phyloP scores from a whole-genome alignment of 306 rosid species.

The Echinosophora koreensis region DNA sequence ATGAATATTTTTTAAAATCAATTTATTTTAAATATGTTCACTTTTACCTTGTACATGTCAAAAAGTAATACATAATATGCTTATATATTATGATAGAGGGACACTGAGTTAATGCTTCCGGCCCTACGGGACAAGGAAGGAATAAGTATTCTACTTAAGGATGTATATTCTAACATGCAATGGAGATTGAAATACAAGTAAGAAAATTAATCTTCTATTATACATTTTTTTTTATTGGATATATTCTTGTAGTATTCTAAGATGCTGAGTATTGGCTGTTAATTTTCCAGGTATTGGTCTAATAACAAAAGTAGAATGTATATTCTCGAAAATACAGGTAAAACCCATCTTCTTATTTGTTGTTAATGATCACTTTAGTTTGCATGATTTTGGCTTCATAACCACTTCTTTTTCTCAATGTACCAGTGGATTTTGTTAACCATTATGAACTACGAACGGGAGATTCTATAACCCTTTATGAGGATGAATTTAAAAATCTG shows the following conservation, averaged over 20 bases:
- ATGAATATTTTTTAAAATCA: background rate
- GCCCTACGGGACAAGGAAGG: conserved; percentile 57
- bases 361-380: background rate
- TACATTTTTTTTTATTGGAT: background rate
- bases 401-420: conserved; percentile 13
- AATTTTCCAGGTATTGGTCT: conserved; percentile 63
- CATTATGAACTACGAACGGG: conserved; percentile 57
- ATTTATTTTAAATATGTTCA: background rate
- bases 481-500: conserved; percentile 60
- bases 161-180: conserved; percentile 48
- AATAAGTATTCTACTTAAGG: conserved; percentile 53
- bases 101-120: conserved; percentile 70
- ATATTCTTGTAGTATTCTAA: background rate
- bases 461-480: conserved; percentile 62
- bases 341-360: background rate
- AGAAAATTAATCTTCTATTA: background rate
- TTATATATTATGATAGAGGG: conserved; percentile 52
- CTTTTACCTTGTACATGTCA: background rate
- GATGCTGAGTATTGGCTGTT: background rate
- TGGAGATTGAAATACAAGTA: conserved; percentile 69
- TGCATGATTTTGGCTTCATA: background rate
- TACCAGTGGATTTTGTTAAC: conserved; percentile 62
- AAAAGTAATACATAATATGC: background rate
- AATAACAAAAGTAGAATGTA: conserved; percentile 77
- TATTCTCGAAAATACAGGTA: conserved; percentile 70